Conservation (phyloP, 2,329 filamentous ascomycete genomes). For the Clarireedia hainanense region DNA sequence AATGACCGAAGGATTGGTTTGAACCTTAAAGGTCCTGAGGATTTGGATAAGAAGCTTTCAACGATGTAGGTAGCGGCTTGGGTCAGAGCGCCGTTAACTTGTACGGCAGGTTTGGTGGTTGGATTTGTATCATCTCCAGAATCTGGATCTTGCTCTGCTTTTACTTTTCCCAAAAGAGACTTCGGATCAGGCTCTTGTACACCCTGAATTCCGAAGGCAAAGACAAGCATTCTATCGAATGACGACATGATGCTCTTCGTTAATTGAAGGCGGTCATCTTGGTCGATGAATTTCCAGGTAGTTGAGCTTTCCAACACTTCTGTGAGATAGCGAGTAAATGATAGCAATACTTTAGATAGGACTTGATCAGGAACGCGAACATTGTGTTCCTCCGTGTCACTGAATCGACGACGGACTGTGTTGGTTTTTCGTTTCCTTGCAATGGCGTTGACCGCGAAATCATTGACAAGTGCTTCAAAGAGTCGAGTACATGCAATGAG, state of each 20-base stretch:
- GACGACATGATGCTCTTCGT: slow-evolving; percentile 59
- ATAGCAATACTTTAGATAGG: slow-evolving; percentile 61
- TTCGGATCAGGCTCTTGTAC: slow-evolving; percentile 28
- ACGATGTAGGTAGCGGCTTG: slow-evolving; percentile 69
- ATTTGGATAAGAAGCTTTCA: slow-evolving; percentile 65
- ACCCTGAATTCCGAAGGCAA: slow-evolving; percentile 69
- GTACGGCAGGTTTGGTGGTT: not conserved
- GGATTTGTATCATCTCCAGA: not conserved
- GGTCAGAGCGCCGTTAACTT: slow-evolving; percentile 41
- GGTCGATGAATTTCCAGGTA: slow-evolving; percentile 73
- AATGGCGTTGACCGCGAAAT: slow-evolving; percentile 62
- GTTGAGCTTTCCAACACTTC: slow-evolving; percentile 81
- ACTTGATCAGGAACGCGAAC: slow-evolving; percentile 72
- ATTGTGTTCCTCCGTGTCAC: slow-evolving; percentile 46
- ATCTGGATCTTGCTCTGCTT: not conserved
- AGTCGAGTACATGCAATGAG: slow-evolving; percentile 65
- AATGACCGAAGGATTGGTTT: slow-evolving; percentile 70
- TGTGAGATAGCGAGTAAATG: slow-evolving; percentile 66
- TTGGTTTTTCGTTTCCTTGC: slow-evolving; percentile 50
- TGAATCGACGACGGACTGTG: slow-evolving; percentile 41
- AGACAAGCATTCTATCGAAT: slow-evolving; percentile 63
- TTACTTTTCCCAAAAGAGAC: not conserved
- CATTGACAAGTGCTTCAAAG: slow-evolving; percentile 68
- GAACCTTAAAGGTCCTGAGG: slow-evolving; percentile 63
- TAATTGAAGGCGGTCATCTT: slow-evolving; percentile 61